Evolutionary conservation across 176 grass and related monocot genomes (phyloP).

Genomic region (Hordeum marinum): DNA sequence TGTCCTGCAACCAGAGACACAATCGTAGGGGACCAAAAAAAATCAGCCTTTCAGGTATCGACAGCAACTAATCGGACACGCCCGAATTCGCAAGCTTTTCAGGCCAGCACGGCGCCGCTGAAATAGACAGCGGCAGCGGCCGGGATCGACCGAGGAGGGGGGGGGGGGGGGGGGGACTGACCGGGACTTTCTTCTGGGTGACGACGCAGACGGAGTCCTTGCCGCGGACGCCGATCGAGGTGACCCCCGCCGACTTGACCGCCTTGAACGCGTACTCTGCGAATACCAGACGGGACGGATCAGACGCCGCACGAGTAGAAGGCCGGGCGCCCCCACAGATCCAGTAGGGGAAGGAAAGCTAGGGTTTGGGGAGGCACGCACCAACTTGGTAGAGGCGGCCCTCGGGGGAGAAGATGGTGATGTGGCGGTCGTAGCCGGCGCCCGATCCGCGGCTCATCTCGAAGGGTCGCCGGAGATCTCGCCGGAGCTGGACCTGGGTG

Average conservation of each 20-base stretch:
- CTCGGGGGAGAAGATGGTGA: slow-evolving; percentile 99
- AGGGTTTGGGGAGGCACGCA: slow-evolving; percentile 57
- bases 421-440: slow-evolving; percentile 98
- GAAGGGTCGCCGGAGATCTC: slow-evolving; percentile 28
- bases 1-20: slow-evolving; percentile 55
- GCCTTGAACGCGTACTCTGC: slow-evolving; percentile 99
- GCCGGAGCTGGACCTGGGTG: background rate
- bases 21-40: background rate
- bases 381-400: slow-evolving; percentile 98
- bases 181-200: slow-evolving; percentile 99
- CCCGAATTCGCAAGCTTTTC: background rate
- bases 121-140: too few species aligned
- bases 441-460: slow-evolving; percentile 76
- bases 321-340: background rate
- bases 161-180: slow-evolving; percentile 35
- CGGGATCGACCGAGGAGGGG: background rate
- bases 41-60: background rate
- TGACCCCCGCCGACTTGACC: slow-evolving; percentile 85
- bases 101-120: background rate
- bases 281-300: background rate
- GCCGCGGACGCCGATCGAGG: slow-evolving; percentile 94
- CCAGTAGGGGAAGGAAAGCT: background rate
- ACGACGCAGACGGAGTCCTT: slow-evolving; percentile 91
- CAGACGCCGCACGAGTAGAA: background rate
- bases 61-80: background rate